Base-by-base conservation (phyloP, 2,329 filamentous ascomycete genomes). In the Anthostomella pinea region DNA sequence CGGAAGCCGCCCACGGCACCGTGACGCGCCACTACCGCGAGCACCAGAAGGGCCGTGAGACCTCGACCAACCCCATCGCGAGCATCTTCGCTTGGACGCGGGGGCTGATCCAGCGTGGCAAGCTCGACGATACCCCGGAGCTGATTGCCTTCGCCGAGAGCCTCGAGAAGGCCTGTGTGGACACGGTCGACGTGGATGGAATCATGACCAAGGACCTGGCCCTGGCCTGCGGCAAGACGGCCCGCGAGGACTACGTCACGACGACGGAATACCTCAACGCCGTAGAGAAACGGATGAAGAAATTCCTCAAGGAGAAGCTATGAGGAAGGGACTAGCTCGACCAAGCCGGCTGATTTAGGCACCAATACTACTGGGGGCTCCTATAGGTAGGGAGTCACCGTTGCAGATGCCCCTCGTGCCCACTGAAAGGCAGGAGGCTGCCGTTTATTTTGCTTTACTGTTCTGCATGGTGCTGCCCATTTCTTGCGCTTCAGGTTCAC, bases 181-280 rank as follows among this genome's bases (percentile, higher is more conserved):
- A 97, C 65, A 91, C 91, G 17, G 93, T 98, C 52, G 87, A 97
- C 63, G 67, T 86, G 41, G 91, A 97, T 61, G 87, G 87, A 46
- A 85, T 97, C 72, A 98, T 97, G 93, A 98, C 93, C 66, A 98
- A 98, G 81, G 93, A 98, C 68, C 70, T 98, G 55, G 93, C 93
- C n/a, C 79, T 97, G 41, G 86, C 90, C 31, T 93, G 87, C 64
- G 93, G 93, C 57, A 90, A 90, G 76, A 89, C 84, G 56, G 83
- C 79, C 45, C 79, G 87, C 51, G 79, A 79, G 55, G 83, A 87
- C 60, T 97, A 90, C 69, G 93, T 95, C 53, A 96, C 89, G 35
- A 97, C 91, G 39, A 79, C 75, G 53, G 85, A 95, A 72, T 98
- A 97, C 72, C 71, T 98, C 60, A 79, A 85, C 59, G 91, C 91